Evolutionary conservation across 2,329 filamentous ascomycete genomes (phyloP).

Genomic region (Helotiales sp.): DNA sequence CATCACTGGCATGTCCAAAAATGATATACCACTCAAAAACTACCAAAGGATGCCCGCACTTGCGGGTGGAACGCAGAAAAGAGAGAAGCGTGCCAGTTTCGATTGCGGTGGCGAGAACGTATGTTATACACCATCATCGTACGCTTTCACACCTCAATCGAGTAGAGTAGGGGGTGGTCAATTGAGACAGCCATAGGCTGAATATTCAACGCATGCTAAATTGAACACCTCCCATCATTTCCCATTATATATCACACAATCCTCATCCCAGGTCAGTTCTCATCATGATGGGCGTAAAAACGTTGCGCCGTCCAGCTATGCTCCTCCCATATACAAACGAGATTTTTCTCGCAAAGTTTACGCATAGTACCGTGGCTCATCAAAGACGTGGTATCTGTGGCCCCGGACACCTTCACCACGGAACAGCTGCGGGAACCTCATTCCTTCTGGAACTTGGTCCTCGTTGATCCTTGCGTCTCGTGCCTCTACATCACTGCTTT

Average conservation of each 20-base stretch:
- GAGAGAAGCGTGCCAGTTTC: no score
- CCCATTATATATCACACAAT: neutral
- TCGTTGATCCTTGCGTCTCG: constrained; percentile 63
- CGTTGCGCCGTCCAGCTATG: neutral
- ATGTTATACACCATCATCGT: neutral
- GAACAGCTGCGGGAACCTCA: constrained; percentile 83
- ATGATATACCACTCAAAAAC: neutral
- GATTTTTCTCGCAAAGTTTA: constrained; percentile 9
- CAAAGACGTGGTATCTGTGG: constrained; percentile 92
- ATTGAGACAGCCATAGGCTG: neutral
- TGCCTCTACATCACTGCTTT: constrained; percentile 60
- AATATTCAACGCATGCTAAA: constrained; percentile 7
- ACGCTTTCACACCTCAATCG: neutral
- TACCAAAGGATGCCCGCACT: neutral
- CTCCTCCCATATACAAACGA: constrained; percentile 5
- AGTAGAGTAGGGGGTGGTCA: neutral
- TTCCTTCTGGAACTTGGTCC: constrained; percentile 70
- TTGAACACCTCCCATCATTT: neutral
- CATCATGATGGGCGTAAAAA: neutral
- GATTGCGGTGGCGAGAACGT: neutral
- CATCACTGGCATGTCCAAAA: no score
- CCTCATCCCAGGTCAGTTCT: neutral
- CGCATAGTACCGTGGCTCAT: constrained; percentile 75
- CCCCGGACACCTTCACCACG: constrained; percentile 82
- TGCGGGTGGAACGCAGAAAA: neutral